Percentiles rank a stretch among this genome's conserved stretches.
These are phyloP conservation scores for Spiraea crenata DNA, from an alignment of 331 rosid species.

Conservation along the genomic window DNA sequence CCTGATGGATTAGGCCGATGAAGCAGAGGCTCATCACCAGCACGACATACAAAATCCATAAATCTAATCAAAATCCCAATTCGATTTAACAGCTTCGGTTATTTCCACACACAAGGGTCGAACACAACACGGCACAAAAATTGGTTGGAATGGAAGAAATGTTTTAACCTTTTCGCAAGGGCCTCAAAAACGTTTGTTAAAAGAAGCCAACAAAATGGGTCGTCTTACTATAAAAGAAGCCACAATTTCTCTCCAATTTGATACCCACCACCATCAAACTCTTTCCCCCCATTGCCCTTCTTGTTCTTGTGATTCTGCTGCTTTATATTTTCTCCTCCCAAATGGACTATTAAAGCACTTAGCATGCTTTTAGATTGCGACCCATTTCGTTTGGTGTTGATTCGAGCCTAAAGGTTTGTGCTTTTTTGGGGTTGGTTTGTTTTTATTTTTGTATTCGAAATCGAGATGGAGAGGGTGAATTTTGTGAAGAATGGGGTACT, in stretches of 20 bases:
- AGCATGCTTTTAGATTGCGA: not conserved
- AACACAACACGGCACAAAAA: constrained; percentile 1
- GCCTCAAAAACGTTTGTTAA: constrained; percentile 19
- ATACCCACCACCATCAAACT: constrained; percentile 24
- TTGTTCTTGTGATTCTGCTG: constrained; percentile 24
- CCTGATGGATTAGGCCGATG: too few species aligned
- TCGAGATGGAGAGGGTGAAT: constrained; percentile 47
- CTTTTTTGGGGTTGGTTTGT: not conserved
- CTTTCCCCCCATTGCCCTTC: constrained; percentile 15
- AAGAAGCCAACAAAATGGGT: constrained; percentile 47
- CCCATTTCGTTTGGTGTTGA: constrained; percentile 13
- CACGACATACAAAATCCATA: not conserved
- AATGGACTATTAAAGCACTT: constrained; percentile 24
- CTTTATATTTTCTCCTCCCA: constrained; percentile 13
- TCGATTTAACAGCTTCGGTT: constrained; percentile 21
- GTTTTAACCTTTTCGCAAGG: constrained; percentile 21
- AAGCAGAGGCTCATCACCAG: constrained; percentile 90
- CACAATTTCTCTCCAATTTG: constrained; percentile 34
- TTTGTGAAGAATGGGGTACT: constrained; percentile 77
- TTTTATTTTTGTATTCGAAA: not conserved
- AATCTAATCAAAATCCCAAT: too few species aligned
- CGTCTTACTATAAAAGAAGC: constrained; percentile 57
- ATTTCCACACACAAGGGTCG: constrained; percentile 33
- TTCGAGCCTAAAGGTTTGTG: not conserved
- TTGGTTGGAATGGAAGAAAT: not conserved